Percentiles rank a stretch among this genome's conserved stretches.
phyloP scores from a whole-genome alignment of 75 land plant genomes.

The Chamaecyparis obtusa region DNA sequence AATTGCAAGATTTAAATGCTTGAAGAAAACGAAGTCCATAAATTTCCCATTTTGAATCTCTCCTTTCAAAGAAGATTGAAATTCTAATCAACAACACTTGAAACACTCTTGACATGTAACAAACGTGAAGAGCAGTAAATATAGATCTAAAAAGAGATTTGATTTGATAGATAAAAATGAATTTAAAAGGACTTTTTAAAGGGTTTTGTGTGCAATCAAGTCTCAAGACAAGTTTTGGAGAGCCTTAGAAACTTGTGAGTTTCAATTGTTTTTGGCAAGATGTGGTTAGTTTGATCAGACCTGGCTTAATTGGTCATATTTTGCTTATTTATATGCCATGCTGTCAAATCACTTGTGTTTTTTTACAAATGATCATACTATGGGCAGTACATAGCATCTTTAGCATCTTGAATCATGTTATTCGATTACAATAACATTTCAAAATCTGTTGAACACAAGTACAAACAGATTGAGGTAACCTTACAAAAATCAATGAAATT shows the following conservation, averaged over 20 bases:
- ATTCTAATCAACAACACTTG: neutral
- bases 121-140: neutral
- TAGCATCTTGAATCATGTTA: neutral
- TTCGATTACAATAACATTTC: neutral
- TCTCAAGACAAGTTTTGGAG: neutral
- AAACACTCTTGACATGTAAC: neutral
- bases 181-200: neutral
- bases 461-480: neutral
- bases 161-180: neutral
- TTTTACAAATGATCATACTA: neutral
- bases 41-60: neutral
- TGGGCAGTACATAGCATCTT: neutral
- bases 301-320: neutral
- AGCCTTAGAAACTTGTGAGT: constrained; percentile 2
- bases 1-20: too few relatives aligned
- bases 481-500: neutral
- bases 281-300: neutral
- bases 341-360: neutral
- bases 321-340: neutral
- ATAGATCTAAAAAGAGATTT: neutral
- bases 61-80: neutral
- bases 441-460: neutral
- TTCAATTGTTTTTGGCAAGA: neutral
- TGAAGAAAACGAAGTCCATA: too few relatives aligned
- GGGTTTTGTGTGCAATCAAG: neutral